A percentile compares a stretch with the other conserved stretches of the same genome.
Evolutionary conservation across 805 yeast species (phyloP).

Genomic region (Kazachstania kunashirensis): DNA sequence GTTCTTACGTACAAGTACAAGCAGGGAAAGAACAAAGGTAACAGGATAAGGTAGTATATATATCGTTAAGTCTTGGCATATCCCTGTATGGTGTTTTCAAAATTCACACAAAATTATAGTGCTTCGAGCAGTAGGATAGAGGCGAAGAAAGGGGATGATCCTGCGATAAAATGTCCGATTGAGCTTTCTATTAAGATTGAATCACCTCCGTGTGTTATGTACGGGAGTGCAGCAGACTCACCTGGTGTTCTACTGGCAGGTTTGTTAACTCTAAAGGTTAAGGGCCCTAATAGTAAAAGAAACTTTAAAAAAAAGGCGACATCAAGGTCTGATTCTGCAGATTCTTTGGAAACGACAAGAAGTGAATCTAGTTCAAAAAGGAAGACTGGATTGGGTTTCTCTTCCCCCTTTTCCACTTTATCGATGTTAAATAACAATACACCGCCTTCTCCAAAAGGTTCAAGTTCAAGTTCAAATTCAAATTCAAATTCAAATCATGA

Average conservation of each 20-base stretch:
- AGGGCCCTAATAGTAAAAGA: slow-evolving; percentile 19
- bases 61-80: too few species aligned
- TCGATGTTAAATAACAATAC: slow-evolving; percentile 7
- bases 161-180: slow-evolving; percentile 26
- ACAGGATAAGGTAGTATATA: too few species aligned
- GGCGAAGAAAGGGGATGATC: neutral
- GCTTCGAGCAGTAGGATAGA: neutral
- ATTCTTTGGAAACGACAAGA: slow-evolving; percentile 11
- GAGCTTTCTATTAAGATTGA: slow-evolving; percentile 58
- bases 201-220: slow-evolving; percentile 82
- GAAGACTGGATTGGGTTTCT: slow-evolving; percentile 11
- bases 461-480: neutral
- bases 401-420: slow-evolving; percentile 19
- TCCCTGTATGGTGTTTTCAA: slow-evolving; percentile 8
- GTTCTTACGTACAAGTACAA: too few species aligned
- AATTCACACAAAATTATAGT: neutral
- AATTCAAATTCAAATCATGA: too few species aligned
- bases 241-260: slow-evolving; percentile 86
- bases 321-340: slow-evolving; percentile 3
- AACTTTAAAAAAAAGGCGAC: neutral
- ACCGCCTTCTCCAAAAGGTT: slow-evolving; percentile 9
- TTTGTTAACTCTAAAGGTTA: slow-evolving; percentile 48
- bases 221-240: slow-evolving; percentile 68
- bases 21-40: too few species aligned
- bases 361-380: slow-evolving; percentile 10